Base-by-base conservation (phyloP, 108 stramenopile species). In the Cylindrotheca closterium region DNA sequence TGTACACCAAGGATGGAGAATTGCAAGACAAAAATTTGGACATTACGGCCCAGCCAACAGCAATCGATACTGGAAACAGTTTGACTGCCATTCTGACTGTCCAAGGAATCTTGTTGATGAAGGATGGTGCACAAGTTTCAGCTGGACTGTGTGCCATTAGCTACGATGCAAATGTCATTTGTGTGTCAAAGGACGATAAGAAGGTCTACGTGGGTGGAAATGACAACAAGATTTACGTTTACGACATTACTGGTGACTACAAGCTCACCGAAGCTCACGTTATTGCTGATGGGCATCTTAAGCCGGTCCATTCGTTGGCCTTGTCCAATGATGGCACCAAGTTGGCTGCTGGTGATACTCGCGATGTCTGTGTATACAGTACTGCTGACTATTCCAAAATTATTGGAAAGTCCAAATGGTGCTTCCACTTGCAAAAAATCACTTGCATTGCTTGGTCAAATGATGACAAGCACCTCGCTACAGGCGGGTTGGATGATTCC, bases 171-270 rank as follows among this genome's bases (percentile, higher is more conserved):
- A 70, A 78, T 10, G 74, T 85, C 15, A 72, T 96, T 30, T 87
- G 85, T 67, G 79, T 96, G 4, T 70, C 84, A 56, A 71, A 67
- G 50, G 79, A 88, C 34, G 96, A 91, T 33, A 74, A 78, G 24
- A 91, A 81, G 45, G 80, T 96, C 29, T 95, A 88, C 59, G 93
- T 96, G n/a, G 95, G 97, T 21, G 95, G 93, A n/a, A 64, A 89
- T 50, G 95, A 96, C 53, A 79, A 85, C 73, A 89, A 95, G 49
- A 91, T 96, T 57, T 83, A 95, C 67, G 73, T 98, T 19, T 98
- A 96, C 69, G 52, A 45, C 26, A 60, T 79, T 19, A 47, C 58
- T 3, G 63, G 57, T 18, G 78, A 63, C 21, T 58, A 85, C 7
- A 32, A 66, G 1, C 51, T 51, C 8, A 57, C 45, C 1, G 86